Conservation (phyloP, 352 stramenopile genomes). For the Phytophthora meadii region DNA sequence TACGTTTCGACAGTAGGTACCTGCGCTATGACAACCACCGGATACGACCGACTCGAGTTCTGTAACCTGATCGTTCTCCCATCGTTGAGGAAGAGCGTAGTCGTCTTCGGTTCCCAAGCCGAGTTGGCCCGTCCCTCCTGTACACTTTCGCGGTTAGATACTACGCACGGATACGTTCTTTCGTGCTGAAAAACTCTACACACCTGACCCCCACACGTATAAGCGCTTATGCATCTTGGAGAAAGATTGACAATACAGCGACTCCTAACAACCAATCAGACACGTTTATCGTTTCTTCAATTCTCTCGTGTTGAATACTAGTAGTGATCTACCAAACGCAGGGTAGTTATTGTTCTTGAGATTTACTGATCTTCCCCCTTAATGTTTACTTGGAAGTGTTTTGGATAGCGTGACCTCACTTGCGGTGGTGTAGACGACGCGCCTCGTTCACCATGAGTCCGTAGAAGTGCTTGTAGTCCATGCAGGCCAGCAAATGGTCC, state of each 20-base stretch:
- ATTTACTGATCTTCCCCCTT: background rate
- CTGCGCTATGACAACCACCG: constrained; percentile 77
- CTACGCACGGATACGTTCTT: background rate
- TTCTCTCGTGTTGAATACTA: background rate
- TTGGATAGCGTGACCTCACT: constrained; percentile 35
- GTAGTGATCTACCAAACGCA: background rate
- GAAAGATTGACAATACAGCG: constrained; percentile 8
- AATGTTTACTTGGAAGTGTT: background rate
- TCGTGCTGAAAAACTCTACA: background rate
- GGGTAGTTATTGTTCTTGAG: constrained; percentile 3
- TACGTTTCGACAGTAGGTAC: constrained; percentile 4
- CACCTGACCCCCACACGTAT: constrained; percentile 77
- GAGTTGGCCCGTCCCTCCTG: constrained; percentile 73
- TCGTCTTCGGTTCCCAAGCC: constrained; percentile 62
- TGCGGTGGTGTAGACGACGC: constrained; percentile 61
- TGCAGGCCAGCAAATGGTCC: constrained; percentile 76
- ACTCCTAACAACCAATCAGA: constrained; percentile 34
- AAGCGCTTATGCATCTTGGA: constrained; percentile 29
- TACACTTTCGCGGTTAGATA: background rate
- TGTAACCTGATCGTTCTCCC: constrained; percentile 25
- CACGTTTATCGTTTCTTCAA: background rate
- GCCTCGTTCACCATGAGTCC: constrained; percentile 84
- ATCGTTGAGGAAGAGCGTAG: constrained; percentile 62
- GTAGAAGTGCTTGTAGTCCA: constrained; percentile 88
- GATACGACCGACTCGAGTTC: constrained; percentile 47